Conservation (phyloP, 441 rosid species). For the Populus hybrid region DNA sequence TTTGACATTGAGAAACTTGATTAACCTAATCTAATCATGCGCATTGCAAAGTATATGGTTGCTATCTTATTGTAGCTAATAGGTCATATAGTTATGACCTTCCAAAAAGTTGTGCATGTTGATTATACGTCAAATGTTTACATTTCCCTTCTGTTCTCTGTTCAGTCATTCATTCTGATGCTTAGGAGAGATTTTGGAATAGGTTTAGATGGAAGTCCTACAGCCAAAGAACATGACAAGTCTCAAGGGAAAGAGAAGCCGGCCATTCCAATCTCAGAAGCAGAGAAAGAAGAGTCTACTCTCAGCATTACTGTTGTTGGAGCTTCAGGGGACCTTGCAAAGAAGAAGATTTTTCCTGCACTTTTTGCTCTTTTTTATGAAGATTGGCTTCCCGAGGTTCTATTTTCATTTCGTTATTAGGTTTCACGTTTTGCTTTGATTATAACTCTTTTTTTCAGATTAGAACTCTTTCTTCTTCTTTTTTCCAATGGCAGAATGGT, state of each 20-base stretch:
- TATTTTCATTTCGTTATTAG: background rate
- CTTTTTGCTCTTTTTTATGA: conserved; percentile 88
- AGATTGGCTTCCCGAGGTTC: conserved; percentile 70
- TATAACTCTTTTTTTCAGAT: background rate
- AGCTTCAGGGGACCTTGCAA: conserved; percentile 93
- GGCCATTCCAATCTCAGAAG: conserved; percentile 20
- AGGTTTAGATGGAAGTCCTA: conserved; percentile 45
- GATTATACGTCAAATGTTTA: background rate
- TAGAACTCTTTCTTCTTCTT: background rate
- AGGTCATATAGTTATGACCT: background rate
- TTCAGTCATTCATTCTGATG: conserved; percentile 2
- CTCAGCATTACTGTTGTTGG: conserved; percentile 88
- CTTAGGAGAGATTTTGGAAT: conserved; percentile 5
- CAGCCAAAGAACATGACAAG: conserved; percentile 29
- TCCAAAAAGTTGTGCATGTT: background rate
- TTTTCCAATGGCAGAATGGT: background rate
- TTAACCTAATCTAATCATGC: background rate
- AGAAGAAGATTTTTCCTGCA: conserved; percentile 92
- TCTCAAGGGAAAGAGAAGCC: conserved; percentile 23
- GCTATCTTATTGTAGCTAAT: background rate
- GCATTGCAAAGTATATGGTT: background rate
- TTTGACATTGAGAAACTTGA: background rate
- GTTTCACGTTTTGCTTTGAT: background rate
- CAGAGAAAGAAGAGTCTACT: conserved; percentile 42
- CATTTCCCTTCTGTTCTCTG: background rate